A percentile compares a stretch with the other conserved stretches of the same genome.
phyloP scores from a whole-genome alignment of 108 stramenopile species.

The Fragilariopsis cylindrus region DNA sequence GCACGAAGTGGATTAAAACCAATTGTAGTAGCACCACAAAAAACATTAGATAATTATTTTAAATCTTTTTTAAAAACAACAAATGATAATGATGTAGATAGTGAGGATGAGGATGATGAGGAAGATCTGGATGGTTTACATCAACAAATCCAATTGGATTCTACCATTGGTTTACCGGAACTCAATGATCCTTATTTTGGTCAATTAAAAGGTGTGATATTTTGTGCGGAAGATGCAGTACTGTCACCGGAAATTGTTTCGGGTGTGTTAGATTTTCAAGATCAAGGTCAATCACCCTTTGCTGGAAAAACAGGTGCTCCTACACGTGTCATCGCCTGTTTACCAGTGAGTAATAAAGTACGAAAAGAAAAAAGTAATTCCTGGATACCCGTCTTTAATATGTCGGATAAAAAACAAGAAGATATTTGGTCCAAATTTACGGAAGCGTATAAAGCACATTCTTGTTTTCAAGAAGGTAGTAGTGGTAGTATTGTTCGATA shows the following conservation, averaged over 20 bases:
- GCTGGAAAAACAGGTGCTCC: neutral
- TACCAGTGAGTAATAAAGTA: conserved; percentile 31
- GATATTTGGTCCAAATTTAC: conserved; percentile 29
- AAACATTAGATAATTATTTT: conserved; percentile 32
- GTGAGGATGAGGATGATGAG: conserved; percentile 9
- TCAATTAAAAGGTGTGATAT: conserved; percentile 38
- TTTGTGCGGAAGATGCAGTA: conserved; percentile 44
- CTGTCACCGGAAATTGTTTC: conserved; percentile 27
- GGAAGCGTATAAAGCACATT: conserved; percentile 17
- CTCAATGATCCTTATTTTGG: conserved; percentile 33
- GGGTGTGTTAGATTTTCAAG: conserved; percentile 34
- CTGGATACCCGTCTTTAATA: conserved; percentile 51
- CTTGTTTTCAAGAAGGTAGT: neutral
- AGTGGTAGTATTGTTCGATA: conserved; percentile 30
- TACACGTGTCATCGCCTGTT: conserved; percentile 19
- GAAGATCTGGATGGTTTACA: conserved; percentile 8
- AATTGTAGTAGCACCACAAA: conserved; percentile 36
- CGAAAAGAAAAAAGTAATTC: conserved; percentile 37
- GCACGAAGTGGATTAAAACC: conserved; percentile 32
- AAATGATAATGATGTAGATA: conserved; percentile 11
- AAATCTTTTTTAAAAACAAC: conserved; percentile 14
- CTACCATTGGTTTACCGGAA: conserved; percentile 42
- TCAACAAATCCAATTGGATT: conserved; percentile 18
- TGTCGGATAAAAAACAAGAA: conserved; percentile 29
- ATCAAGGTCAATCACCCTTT: conserved; percentile 26